Evolutionary conservation across 805 yeast genomes (phyloP), one percentile per base, ranked within the genome.

Genomic region (Saturnispora sanitii): DNA sequence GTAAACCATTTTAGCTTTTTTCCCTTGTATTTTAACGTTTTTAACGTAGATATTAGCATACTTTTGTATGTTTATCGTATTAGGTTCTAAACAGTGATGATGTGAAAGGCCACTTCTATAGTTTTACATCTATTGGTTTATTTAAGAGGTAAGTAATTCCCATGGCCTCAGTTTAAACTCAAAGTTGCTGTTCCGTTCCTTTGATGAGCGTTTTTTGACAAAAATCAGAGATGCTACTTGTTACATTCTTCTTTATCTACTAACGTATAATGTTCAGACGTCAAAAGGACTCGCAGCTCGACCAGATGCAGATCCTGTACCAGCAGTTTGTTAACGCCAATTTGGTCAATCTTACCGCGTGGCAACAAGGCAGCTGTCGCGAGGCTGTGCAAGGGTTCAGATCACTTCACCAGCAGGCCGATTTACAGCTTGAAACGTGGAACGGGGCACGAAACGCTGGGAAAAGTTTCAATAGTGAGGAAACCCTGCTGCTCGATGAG

Each of bases 371-470:
- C 4, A 16, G 30, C 7, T 22, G 13, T 18, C 27, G 22, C 13
- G 42, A 40, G 19, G 33, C 42, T 7, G 38, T 34, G 6, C 5
- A 17, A 12, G 37, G 35, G 3, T 40, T 40, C 18, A 25, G 38
- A 11, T 21, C 34, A 7, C 37, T 40, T 9, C 38, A 34, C n/a
- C 38, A 40, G 11, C 34, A 73, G 36, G 66, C 78, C 2, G 65
- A 75, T 36, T 73, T 65, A 53, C 74, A 74, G 49, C 58, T 79
- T 33, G 83, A 78, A 17, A 45, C 56, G 40, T 49, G 81, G 49
- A 69, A 79, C 52, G 61, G 71, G 56, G 57, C 45, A 56, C 54
- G 52, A 53, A 54, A 23, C 45, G 13, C 7, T 3, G 13, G 9
- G 25, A 59, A 49, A 42, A 43, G 47, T 45, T 39, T 73, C 50